phyloP scores from a whole-genome alignment of 2,329 filamentous ascomycete genomes.

The Byssochlamys sp. region DNA sequence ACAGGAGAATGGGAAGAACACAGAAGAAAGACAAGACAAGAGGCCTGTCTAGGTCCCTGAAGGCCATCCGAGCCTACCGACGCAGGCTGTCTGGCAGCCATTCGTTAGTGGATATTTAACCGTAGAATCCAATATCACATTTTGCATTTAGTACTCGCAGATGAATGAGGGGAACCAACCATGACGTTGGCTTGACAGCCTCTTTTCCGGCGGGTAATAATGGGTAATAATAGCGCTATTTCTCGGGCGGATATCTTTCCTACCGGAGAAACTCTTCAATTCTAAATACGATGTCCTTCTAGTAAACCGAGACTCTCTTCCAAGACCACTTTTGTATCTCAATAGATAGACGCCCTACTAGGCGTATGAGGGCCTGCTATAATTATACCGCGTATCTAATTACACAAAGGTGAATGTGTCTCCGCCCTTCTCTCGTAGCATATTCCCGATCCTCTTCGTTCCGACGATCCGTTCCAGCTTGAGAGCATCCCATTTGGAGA shows the following conservation, averaged over 20 bases:
- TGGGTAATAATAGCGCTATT: neutral
- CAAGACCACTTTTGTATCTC: neutral
- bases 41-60: neutral
- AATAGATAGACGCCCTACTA: neutral
- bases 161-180: neutral
- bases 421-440: slow-evolving; percentile 68
- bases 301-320: neutral
- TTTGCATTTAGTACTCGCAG: too few relatives aligned
- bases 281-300: too few relatives aligned
- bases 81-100: neutral
- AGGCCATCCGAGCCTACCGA: neutral
- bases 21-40: neutral
- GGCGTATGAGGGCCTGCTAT: neutral
- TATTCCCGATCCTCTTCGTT: slow-evolving; percentile 65
- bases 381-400: slow-evolving; percentile 5
- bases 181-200: neutral
- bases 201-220: neutral
- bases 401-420: slow-evolving; percentile 95
- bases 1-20: neutral
- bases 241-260: neutral
- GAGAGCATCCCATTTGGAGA: slow-evolving; percentile 81
- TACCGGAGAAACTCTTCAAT: neutral
- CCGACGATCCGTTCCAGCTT: slow-evolving; percentile 84
- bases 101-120: neutral
- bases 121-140: neutral